phyloP scores from a whole-genome alignment of 1,284 basidiomycete species.

The Malassezia japonica region DNA sequence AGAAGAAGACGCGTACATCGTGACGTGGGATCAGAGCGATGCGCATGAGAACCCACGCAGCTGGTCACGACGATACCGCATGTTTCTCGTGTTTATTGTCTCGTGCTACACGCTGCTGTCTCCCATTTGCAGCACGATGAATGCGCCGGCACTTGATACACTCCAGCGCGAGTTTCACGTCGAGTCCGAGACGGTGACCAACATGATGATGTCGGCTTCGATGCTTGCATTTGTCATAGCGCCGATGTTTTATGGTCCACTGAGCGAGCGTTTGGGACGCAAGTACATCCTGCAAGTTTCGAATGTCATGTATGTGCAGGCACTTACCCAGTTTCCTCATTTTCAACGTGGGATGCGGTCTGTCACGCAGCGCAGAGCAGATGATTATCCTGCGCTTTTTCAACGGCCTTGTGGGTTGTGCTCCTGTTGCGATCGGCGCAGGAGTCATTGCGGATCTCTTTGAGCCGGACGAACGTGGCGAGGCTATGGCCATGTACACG shows the following conservation, averaged over 20 bases:
- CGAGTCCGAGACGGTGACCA: neutral
- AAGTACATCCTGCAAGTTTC: conserved; percentile 5
- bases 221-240: conserved; percentile 8
- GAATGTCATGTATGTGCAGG: conserved; percentile 1
- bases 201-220: conserved; percentile 13
- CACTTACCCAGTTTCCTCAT: conserved; percentile 1
- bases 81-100: conserved; percentile 2
- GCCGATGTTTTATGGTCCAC: conserved; percentile 3
- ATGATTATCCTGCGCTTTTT: conserved; percentile 27
- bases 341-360: conserved; percentile 19
- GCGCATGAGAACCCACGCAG: conserved; percentile 9
- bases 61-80: neutral
- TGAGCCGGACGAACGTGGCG: conserved; percentile 53
- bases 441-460: conserved; percentile 65
- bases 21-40: conserved; percentile 5
- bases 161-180: conserved; percentile 1
- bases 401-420: conserved; percentile 40
- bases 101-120: conserved; percentile 11
- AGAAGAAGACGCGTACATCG: neutral
- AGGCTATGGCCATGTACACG: conserved; percentile 51
- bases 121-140: conserved; percentile 7
- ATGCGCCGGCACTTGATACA: conserved; percentile 7
- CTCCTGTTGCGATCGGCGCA: conserved; percentile 50
- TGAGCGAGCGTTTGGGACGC: conserved; percentile 13
- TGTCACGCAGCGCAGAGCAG: conserved; percentile 22